These are phyloP conservation scores for Penicillium sp. DNA, from an alignment of 2,329 filamentous ascomycete genomes.

Conservation along the genomic window DNA sequence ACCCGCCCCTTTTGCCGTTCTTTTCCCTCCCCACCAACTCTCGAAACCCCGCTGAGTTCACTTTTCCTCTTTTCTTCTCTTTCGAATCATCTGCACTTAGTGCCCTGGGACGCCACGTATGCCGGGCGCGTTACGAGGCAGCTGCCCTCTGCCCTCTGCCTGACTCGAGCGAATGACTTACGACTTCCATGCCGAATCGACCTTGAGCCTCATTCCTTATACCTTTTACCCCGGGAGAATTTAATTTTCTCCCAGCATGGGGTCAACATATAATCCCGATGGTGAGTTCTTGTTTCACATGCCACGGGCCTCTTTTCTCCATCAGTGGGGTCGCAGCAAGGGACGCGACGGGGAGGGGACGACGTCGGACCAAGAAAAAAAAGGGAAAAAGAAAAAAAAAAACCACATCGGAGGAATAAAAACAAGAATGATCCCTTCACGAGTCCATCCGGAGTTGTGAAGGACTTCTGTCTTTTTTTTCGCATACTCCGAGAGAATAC, in stretches of 20 bases:
- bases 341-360: not conserved
- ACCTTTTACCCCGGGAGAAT: slow-evolving; percentile 4
- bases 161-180: slow-evolving; percentile 30
- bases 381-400: not conserved
- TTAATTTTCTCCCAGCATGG: slow-evolving; percentile 26
- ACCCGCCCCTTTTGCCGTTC: slow-evolving; percentile 11
- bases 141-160: slow-evolving; percentile 31
- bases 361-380: not conserved
- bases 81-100: slow-evolving; percentile 12
- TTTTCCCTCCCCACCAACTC: slow-evolving; percentile 11
- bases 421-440: not conserved
- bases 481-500: slow-evolving; percentile 6
- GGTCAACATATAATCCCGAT: slow-evolving; percentile 37
- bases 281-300: slow-evolving; percentile 35
- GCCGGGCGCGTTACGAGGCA: slow-evolving; percentile 36
- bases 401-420: not conserved
- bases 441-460: not conserved
- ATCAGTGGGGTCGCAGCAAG: slow-evolving; percentile 1
- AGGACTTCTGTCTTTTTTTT: not conserved
- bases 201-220: slow-evolving; percentile 23
- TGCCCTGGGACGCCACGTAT: slow-evolving; percentile 28
- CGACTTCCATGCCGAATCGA: slow-evolving; percentile 22
- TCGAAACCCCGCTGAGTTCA: slow-evolving; percentile 4
- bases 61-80: slow-evolving; percentile 8
- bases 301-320: slow-evolving; percentile 8